Conservation (phyloP, 2,329 filamentous ascomycete species). For the Plectosphaerella plurivora region DNA sequence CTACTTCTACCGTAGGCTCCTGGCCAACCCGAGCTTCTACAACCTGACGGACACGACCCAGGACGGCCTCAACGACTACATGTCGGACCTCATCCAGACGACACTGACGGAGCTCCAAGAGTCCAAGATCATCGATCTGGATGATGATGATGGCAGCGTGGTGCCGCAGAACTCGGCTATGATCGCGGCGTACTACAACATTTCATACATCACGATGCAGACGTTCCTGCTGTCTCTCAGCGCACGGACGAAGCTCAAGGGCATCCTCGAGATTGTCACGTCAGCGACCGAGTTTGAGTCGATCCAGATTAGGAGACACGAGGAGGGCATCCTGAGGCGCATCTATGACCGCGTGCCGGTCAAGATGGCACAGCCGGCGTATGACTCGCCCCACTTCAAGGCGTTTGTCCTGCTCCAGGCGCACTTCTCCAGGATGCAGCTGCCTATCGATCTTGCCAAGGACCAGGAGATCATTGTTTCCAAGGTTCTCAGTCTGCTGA, state of each 20-base stretch:
- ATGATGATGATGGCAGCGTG: slow-evolving; percentile 88
- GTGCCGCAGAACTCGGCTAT: slow-evolving; percentile 91
- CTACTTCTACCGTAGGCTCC: slow-evolving; percentile 91
- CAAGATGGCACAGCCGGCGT: slow-evolving; percentile 84
- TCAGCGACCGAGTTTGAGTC: slow-evolving; percentile 95
- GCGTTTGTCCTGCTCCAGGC: slow-evolving; percentile 95
- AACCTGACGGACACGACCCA: slow-evolving; percentile 83
- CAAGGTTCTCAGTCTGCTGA: slow-evolving; percentile 82
- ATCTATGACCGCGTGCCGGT: slow-evolving; percentile 94
- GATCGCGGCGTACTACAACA: slow-evolving; percentile 99
- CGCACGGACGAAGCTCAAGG: slow-evolving; percentile 89
- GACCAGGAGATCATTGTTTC: slow-evolving; percentile 86
- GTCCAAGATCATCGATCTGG: slow-evolving; percentile 91
- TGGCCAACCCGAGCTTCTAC: slow-evolving; percentile 97
- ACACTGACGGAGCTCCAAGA: slow-evolving; percentile 87
- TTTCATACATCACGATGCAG: slow-evolving; percentile 99
- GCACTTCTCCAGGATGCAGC: slow-evolving; percentile 95
- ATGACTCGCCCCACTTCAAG: slow-evolving; percentile 97
- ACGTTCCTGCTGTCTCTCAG: slow-evolving; percentile 91
- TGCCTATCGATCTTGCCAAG: slow-evolving; percentile 92
- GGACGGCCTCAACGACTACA: slow-evolving; percentile 86
- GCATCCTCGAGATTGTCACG: slow-evolving; percentile 92
- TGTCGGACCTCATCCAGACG: slow-evolving; percentile 91
- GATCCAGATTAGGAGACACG: slow-evolving; percentile 90
- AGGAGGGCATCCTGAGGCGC: slow-evolving; percentile 79